These are phyloP conservation scores for Lentinula aciculospora DNA, from an alignment of 768 basidiomycete species.

Conservation along the genomic window DNA sequence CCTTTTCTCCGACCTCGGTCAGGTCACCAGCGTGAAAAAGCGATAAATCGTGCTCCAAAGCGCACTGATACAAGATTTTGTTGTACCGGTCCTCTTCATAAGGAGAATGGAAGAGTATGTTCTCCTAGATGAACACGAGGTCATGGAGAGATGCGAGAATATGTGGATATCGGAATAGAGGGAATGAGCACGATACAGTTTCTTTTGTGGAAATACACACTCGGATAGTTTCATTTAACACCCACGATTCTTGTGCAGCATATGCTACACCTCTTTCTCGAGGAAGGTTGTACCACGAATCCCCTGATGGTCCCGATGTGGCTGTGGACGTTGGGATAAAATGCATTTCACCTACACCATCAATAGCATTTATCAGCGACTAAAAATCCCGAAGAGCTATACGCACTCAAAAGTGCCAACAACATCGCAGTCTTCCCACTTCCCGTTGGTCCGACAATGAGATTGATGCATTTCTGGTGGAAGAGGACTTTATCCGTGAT, in stretches of 20 bases:
- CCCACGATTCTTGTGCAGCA: slow-evolving; percentile 60
- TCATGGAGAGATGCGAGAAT: no score
- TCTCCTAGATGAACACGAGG: no score
- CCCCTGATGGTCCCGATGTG: slow-evolving; percentile 21
- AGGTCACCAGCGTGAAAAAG: slow-evolving; percentile 39
- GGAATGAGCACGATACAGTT: neutral
- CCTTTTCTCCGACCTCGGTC: slow-evolving; percentile 51
- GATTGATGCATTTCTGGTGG: slow-evolving; percentile 31
- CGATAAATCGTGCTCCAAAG: slow-evolving; percentile 33
- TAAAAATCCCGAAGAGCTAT: neutral
- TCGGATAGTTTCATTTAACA: slow-evolving; percentile 51
- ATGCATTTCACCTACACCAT: slow-evolving; percentile 34
- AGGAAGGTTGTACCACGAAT: slow-evolving; percentile 46
- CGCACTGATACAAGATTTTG: slow-evolving; percentile 33
- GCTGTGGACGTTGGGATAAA: no score
- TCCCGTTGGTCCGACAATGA: slow-evolving; percentile 35
- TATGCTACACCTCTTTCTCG: slow-evolving; percentile 50
- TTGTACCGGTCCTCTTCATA: slow-evolving; percentile 34
- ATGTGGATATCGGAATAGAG: neutral
- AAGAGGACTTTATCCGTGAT: slow-evolving; percentile 38
- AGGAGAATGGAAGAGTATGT: slow-evolving; percentile 34
- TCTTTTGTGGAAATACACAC: slow-evolving; percentile 13
- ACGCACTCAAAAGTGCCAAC: slow-evolving; percentile 36
- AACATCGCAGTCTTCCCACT: slow-evolving; percentile 38
- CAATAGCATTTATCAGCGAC: no score